Evolutionary conservation across 352 stramenopile species (phyloP), one percentile per base, ranked within the genome.

Genomic region (Phytophthora idaei): DNA sequence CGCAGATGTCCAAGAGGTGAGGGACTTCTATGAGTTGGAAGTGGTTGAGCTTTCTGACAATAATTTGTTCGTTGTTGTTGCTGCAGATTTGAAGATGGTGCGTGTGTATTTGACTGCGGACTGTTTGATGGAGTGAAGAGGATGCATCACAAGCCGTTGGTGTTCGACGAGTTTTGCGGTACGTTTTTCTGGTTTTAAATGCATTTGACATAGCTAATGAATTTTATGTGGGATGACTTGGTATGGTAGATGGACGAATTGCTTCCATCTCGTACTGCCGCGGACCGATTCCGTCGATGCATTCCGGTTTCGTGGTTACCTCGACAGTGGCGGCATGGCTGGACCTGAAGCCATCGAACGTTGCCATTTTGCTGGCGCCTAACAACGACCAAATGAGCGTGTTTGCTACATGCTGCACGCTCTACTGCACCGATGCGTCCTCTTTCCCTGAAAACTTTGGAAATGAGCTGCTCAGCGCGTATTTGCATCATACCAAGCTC

Each of bases 371-470:
- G 31, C 63, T 96, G 8, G 85, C 89, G 0, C 89, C 89, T 0
- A 94, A 92, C 64, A 93, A 94, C 42, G 86, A 96, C 37, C 89
- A 96, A 60, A 91, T 94, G 77, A 94, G 85, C 57, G 81, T 96
- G 4, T 96, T 93, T 73, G 80, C 87, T n/a, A 93, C 89, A 1
- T 96, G 89, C 60, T 94, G 85, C 47, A 87, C 89, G 36, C 64
- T 96, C 0, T 96, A 96, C 50, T 85, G 83, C 49, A 92, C 83
- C 0, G 80, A 91, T 29, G 81, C 78, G 11, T 78, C 62, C 5
- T 82, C 74, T 1, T 92, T 90, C 34, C 87, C 87, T 12, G 77
- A 85, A 48, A 90, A 83, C 46, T 90, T 93, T 69, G 76, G 74
- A 14, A 81, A 83, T 17, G 85, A 94, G 42, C 57, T 94, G 6